phyloP scores from a whole-genome alignment of 129 eudicot species.

The Flaveria ramosissima region DNA sequence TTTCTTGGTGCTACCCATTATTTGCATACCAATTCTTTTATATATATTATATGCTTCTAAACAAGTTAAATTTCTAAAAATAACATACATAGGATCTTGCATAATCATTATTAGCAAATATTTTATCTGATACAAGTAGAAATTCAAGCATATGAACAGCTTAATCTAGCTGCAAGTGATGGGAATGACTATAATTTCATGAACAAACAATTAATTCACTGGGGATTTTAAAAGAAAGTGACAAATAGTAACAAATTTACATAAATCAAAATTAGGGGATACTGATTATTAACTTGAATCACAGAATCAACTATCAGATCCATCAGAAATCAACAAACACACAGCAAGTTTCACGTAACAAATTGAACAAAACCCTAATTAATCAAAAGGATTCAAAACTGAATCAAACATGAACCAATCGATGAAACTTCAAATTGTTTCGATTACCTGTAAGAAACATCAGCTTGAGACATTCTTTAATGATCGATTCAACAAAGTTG shows the following conservation, averaged over 20 bases:
- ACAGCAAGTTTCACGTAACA: neutral
- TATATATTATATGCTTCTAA: too few species aligned
- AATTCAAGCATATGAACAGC: slow-evolving; percentile 4
- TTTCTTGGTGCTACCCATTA: too few species aligned
- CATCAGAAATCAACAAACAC: neutral
- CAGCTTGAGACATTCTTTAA: slow-evolving; percentile 49
- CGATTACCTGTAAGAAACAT: slow-evolving; percentile 13
- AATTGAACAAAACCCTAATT: too few species aligned
- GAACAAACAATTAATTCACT: neutral
- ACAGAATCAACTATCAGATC: neutral
- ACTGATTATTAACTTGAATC: too few species aligned
- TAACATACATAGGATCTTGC: neutral
- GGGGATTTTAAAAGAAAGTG: neutral
- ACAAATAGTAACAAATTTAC: neutral
- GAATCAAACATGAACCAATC: too few species aligned
- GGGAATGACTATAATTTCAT: slow-evolving; percentile 7
- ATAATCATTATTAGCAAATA: neutral
- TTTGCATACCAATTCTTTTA: too few species aligned
- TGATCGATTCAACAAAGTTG: slow-evolving; percentile 1
- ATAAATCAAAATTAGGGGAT: neutral
- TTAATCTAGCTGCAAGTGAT: neutral
- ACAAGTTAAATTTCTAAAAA: too few species aligned
- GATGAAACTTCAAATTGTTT: too few species aligned
- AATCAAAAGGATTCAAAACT: too few species aligned
- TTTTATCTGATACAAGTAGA: neutral